Evolutionary conservation across 352 stramenopile species (phyloP), one percentile per base, ranked within the genome.

Genomic region (Achlya hypogyna): DNA sequence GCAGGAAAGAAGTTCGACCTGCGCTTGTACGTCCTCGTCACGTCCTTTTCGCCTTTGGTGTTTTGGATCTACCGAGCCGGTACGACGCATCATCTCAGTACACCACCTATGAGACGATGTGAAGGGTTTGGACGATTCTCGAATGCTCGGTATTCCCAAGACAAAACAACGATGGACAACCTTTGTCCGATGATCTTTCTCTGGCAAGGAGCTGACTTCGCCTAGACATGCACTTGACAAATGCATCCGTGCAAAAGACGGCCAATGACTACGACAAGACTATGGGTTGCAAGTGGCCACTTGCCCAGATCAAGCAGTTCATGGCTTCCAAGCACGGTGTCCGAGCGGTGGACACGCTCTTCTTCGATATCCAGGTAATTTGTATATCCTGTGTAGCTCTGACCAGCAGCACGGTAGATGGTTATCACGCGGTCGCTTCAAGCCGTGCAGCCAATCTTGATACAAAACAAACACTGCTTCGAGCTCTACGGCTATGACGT

Each of bases 171-270:
- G 59, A 78, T 79, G 27, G 71, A 78, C 47, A 76, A 78, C 47
- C 43, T 67, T 18, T 62, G 49, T 53, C 53, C 25, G 40, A 20
- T 28, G 16, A 27, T 9, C 35, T 5, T 32, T 34, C 10, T 23
- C 45, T 10, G n/a, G 0, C 20, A 32, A 18, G 25, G 16, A 6
- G 42, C 9, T 10, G 35, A 54, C 31, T n/a, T 85, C 42, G 70
- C 70, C 49, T 91, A 81, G 75, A 87, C 69, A 97, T 98, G 87
- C 93, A 98, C 68, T 78, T 98, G 31, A 97, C 93, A 1, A 98
- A 98, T 56, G 92, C 94, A 66, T 85, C 88, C 10, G 81, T 98
- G 18, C 95, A 98, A 69, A 96, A 95, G 66, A 78, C 76, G 6
- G 79, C 75, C 5, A 75, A 90, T 5, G 87, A 93, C 31, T 97